Evolutionary conservation across 768 basidiomycete genomes (phyloP).

Genomic region (Leccinum subtestaceum): DNA sequence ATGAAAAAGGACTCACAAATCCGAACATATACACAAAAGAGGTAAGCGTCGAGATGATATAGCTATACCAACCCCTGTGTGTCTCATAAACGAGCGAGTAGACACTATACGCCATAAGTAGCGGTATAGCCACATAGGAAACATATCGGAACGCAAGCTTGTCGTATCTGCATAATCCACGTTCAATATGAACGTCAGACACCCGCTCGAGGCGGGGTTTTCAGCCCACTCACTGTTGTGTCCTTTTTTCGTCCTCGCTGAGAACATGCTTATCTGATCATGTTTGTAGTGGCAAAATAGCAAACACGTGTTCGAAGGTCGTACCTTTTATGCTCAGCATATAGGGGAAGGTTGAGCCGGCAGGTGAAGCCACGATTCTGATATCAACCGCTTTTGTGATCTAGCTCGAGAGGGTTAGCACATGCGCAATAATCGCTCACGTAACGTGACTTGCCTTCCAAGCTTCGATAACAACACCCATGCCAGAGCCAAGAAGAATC

Average conservation of each 20-base stretch:
- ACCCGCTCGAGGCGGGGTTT: slow-evolving; percentile 29
- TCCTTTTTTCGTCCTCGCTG: slow-evolving; percentile 96
- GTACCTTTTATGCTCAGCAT: slow-evolving; percentile 77
- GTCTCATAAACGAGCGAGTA: slow-evolving; percentile 82
- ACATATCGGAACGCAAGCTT: slow-evolving; percentile 93
- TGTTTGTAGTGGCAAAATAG: slow-evolving; percentile 8
- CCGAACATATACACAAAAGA: slow-evolving; percentile 97
- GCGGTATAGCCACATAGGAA: slow-evolving; percentile 82
- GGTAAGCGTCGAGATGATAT: slow-evolving; percentile 88
- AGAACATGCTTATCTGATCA: slow-evolving; percentile 85
- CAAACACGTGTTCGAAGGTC: slow-evolving; percentile 21
- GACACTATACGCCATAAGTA: slow-evolving; percentile 70
- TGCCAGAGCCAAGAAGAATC: slow-evolving; percentile 87
- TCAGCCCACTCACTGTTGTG: slow-evolving; percentile 74
- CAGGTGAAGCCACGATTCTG: slow-evolving; percentile 53
- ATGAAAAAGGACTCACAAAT: slow-evolving; percentile 64
- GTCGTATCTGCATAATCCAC: slow-evolving; percentile 61
- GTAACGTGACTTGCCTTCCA: slow-evolving; percentile 70
- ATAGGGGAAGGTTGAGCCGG: slow-evolving; percentile 75
- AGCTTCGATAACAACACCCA: slow-evolving; percentile 81
- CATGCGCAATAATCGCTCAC: slow-evolving; percentile 11
- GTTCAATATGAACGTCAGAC: slow-evolving; percentile 4
- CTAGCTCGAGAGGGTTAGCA: slow-evolving; percentile 36
- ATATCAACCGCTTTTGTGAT: slow-evolving; percentile 92
- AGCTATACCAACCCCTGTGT: slow-evolving; percentile 95